Conservation (phyloP, 2,329 filamentous ascomycete genomes). For the Tricladium varicosporioides region DNA sequence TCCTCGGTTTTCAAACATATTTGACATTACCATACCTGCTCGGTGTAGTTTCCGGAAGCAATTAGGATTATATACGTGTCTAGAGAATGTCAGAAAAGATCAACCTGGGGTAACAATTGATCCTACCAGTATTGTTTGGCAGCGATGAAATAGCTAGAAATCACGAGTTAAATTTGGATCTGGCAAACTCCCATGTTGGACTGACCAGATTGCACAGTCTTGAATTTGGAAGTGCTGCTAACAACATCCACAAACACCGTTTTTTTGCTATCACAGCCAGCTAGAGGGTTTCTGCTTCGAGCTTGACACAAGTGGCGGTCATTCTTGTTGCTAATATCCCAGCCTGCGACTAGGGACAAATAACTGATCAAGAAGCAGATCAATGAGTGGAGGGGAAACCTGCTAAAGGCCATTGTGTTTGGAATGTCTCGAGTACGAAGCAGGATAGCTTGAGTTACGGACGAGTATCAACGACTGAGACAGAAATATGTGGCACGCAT, state of each 20-base stretch:
- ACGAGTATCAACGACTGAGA: too few relatives aligned
- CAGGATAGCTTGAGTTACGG: too few relatives aligned
- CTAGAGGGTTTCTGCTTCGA: slow-evolving; percentile 20
- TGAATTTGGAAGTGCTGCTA: slow-evolving; percentile 18
- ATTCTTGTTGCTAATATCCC: slow-evolving; percentile 25
- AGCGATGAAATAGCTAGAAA: slow-evolving; percentile 25
- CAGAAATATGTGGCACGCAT: too few relatives aligned
- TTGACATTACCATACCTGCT: neutral
- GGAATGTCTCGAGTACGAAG: too few relatives aligned
- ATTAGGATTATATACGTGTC: neutral
- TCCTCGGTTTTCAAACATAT: slow-evolving; percentile 38
- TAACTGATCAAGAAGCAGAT: slow-evolving; percentile 5
- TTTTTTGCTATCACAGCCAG: slow-evolving; percentile 24
- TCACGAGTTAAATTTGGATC: slow-evolving; percentile 7
- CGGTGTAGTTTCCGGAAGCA: neutral
- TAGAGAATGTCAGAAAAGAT: neutral
- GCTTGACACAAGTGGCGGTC: slow-evolving; percentile 24
- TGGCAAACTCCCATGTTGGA: neutral
- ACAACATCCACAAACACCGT: slow-evolving; percentile 24
- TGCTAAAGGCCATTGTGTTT: slow-evolving; percentile 3
- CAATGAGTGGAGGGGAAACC: neutral
- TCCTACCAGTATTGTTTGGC: slow-evolving; percentile 28
- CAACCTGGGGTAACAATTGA: neutral
- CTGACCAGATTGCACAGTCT: slow-evolving; percentile 29
- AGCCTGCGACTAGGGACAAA: slow-evolving; percentile 16